A percentile compares a stretch with the other conserved stretches of the same genome.
Conservation (phyloP, 2,329 filamentous ascomycete species). For the Fusarium brevicatenulatum region DNA sequence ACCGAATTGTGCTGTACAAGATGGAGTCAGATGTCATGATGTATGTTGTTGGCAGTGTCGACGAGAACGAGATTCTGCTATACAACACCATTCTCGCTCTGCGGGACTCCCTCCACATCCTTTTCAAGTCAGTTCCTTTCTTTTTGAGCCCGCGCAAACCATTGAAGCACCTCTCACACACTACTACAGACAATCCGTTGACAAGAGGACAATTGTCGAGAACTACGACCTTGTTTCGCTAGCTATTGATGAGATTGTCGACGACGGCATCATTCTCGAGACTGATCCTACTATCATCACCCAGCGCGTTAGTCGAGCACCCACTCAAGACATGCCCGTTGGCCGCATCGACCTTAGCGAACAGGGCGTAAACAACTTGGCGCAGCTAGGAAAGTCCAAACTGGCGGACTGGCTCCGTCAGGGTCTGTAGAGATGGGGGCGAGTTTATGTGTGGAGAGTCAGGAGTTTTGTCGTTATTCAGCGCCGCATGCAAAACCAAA, state of each 20-base stretch:
- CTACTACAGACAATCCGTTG: constrained; percentile 81
- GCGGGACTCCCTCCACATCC: constrained; percentile 86
- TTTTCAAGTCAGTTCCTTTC: constrained; percentile 78
- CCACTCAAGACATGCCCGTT: constrained; percentile 88
- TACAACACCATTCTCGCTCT: constrained; percentile 95
- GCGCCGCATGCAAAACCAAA: constrained; percentile 43
- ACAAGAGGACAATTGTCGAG: constrained; percentile 97
- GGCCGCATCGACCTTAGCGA: constrained; percentile 96
- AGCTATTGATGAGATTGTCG: constrained; percentile 93
- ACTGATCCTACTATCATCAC: constrained; percentile 95
- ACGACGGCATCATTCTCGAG: constrained; percentile 96
- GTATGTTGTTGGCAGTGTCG: constrained; percentile 89
- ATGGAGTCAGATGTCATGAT: constrained; percentile 96
- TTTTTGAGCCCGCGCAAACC: background rate
- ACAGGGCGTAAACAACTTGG: constrained; percentile 92
- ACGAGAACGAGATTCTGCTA: constrained; percentile 96
- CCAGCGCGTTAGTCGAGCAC: constrained; percentile 90
- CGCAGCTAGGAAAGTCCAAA: constrained; percentile 93
- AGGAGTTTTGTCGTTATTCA: constrained; percentile 45
- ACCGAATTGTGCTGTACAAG: constrained; percentile 96
- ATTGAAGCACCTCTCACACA: constrained; percentile 8
- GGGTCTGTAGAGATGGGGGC: constrained; percentile 65
- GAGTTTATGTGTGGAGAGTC: constrained; percentile 28
- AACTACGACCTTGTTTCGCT: constrained; percentile 97
- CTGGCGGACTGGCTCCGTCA: constrained; percentile 91